Conservation (phyloP, 306 rosid species). For the Corylus avellana region DNA sequence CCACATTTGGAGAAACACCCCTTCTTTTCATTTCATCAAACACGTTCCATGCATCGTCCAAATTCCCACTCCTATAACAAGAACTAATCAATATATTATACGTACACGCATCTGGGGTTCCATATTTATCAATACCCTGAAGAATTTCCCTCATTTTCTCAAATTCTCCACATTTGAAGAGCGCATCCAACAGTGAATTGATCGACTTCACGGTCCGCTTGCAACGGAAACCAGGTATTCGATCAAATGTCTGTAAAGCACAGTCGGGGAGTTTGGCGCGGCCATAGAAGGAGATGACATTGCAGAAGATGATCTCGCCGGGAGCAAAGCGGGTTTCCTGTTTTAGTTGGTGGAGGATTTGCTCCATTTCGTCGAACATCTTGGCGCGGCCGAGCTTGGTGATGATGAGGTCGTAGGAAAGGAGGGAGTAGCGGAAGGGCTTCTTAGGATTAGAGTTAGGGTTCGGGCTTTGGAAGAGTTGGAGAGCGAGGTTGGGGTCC, state of each 20-base stretch:
- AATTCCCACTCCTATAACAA: slow-evolving; percentile 19
- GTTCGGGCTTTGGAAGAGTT: slow-evolving; percentile 64
- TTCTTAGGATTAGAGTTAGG: slow-evolving; percentile 26
- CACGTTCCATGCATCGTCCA: slow-evolving; percentile 43
- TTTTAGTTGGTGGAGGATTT: slow-evolving; percentile 53
- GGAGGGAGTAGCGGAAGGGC: slow-evolving; percentile 55
- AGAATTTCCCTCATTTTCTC: slow-evolving; percentile 31
- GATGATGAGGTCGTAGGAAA: slow-evolving; percentile 76
- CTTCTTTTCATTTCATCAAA: slow-evolving; percentile 60
- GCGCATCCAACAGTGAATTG: slow-evolving; percentile 62
- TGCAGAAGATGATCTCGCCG: slow-evolving; percentile 66
- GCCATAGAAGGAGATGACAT: slow-evolving; percentile 65
- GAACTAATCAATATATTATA: slow-evolving; percentile 65
- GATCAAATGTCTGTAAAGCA: slow-evolving; percentile 54
- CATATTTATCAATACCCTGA: slow-evolving; percentile 24
- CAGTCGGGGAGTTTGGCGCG: slow-evolving; percentile 59
- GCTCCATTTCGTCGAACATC: slow-evolving; percentile 75
- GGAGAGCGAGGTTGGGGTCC: slow-evolving; percentile 59
- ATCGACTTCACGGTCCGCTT: slow-evolving; percentile 52
- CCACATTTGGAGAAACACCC: slow-evolving; percentile 37
- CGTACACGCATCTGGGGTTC: slow-evolving; percentile 58
- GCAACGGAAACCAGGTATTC: slow-evolving; percentile 56
- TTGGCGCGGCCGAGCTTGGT: slow-evolving; percentile 75
- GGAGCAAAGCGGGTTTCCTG: slow-evolving; percentile 49
- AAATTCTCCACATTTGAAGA: slow-evolving; percentile 47